phyloP scores from a whole-genome alignment of 495 filamentous ascomycete genomes.

The Pyrenula massariospora region DNA sequence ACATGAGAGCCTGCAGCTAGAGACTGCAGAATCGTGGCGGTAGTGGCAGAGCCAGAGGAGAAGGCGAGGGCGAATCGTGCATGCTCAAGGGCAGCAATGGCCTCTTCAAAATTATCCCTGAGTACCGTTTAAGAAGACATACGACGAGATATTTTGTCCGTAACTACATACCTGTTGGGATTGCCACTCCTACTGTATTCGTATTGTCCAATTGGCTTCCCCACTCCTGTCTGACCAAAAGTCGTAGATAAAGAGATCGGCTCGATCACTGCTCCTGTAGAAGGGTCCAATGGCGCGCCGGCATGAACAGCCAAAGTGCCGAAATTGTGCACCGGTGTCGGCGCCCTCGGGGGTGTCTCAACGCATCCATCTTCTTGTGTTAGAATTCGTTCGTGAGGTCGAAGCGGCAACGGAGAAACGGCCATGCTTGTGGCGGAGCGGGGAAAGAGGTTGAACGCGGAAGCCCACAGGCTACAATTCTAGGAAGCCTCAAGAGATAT shows the following conservation, averaged over 20 bases:
- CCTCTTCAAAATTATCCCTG: slow-evolving; percentile 80
- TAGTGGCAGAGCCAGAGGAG: slow-evolving; percentile 88
- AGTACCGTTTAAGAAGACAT: slow-evolving; percentile 5
- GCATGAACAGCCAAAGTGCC: slow-evolving; percentile 92
- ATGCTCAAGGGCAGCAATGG: slow-evolving; percentile 82
- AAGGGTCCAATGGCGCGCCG: slow-evolving; percentile 77
- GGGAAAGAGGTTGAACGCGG: not conserved
- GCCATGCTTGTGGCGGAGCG: not conserved
- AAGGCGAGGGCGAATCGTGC: slow-evolving; percentile 91
- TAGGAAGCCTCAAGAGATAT: no score
- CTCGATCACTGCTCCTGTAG: slow-evolving; percentile 90
- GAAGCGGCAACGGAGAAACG: not conserved
- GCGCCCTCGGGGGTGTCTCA: slow-evolving; percentile 44
- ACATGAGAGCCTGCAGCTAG: slow-evolving; percentile 88
- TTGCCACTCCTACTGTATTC: slow-evolving; percentile 90
- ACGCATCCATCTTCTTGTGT: slow-evolving; percentile 25
- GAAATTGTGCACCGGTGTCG: slow-evolving; percentile 58
- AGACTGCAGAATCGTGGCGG: slow-evolving; percentile 83
- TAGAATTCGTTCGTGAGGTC: not conserved
- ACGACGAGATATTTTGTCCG: not conserved
- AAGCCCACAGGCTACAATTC: no score
- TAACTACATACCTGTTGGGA: slow-evolving; percentile 56
- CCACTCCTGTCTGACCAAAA: slow-evolving; percentile 75
- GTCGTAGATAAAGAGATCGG: slow-evolving; percentile 93
- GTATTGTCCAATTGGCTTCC: slow-evolving; percentile 71